A percentile compares a stretch with the other conserved stretches of the same genome.
Conservation (phyloP, 345 rosid genomes). For the Bruguiera gymnorhiza region DNA sequence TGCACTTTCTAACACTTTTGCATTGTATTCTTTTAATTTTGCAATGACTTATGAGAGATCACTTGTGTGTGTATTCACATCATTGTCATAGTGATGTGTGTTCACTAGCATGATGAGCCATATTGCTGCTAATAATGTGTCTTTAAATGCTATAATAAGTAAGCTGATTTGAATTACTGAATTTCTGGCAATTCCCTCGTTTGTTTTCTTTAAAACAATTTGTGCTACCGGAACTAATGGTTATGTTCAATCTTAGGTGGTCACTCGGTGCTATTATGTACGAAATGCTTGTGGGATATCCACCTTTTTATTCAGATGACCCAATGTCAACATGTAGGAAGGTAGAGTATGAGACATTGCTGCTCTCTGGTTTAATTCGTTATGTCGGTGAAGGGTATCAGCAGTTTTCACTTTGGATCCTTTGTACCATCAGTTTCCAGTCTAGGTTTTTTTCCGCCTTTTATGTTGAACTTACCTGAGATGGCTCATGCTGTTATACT, state of each 20-base stretch:
- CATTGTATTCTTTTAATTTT: neutral
- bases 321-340: constrained; percentile 95
- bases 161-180: constrained; percentile 6
- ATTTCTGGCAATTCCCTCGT: constrained; percentile 13
- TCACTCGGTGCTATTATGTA: constrained; percentile 98
- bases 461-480: too few species aligned
- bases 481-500: too few species aligned
- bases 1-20: neutral
- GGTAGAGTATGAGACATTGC: constrained; percentile 30
- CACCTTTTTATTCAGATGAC: constrained; percentile 96
- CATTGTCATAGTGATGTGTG: neutral
- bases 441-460: too few species aligned
- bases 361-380: neutral
- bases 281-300: constrained; percentile 96
- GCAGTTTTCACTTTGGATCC: neutral
- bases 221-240: constrained; percentile 15
- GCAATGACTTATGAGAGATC: neutral
- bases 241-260: constrained; percentile 67
- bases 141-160: constrained; percentile 1
- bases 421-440: neutral
- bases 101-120: too few species aligned
- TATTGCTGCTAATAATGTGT: neutral
- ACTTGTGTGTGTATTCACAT: neutral
- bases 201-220: constrained; percentile 1
- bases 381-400: neutral